A percentile compares a stretch with the other conserved stretches of the same genome.
Evolutionary conservation across 2,329 filamentous ascomycete species (phyloP).

Genomic region (Penicillium hordei): DNA sequence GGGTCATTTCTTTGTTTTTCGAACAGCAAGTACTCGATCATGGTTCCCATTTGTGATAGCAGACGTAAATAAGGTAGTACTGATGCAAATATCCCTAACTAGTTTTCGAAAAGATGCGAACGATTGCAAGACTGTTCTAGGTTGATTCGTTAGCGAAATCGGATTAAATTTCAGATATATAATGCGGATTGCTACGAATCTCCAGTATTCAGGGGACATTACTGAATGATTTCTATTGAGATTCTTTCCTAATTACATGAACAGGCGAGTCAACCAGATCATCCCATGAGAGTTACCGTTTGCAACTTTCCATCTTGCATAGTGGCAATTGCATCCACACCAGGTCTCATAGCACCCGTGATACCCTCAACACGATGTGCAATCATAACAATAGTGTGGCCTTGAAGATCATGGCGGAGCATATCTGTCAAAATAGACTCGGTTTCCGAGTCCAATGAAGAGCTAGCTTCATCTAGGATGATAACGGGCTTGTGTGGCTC

Average conservation of each 20-base stretch:
- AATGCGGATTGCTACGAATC: no score
- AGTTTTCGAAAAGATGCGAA: background rate
- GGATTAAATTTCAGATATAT: background rate
- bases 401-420: background rate
- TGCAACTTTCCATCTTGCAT: background rate
- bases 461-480: conserved; percentile 9
- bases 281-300: background rate
- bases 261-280: background rate
- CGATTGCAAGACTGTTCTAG: background rate
- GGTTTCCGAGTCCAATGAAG: conserved; percentile 7
- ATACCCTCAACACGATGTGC: conserved; percentile 4
- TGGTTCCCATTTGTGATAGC: background rate
- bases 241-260: background rate
- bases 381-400: background rate
- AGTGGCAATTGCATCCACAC: background rate
- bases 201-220: no score
- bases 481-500: conserved; percentile 3
- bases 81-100: background rate
- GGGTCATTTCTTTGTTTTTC: background rate
- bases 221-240: no score
- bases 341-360: conserved; percentile 4
- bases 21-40: no score
- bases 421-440: conserved; percentile 6
- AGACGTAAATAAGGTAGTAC: background rate
- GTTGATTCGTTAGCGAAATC: background rate